A percentile compares a stretch with the other conserved stretches of the same genome.
phyloP scores from a whole-genome alignment of 2,329 filamentous ascomycete species.

The Sporothrix humicola region DNA sequence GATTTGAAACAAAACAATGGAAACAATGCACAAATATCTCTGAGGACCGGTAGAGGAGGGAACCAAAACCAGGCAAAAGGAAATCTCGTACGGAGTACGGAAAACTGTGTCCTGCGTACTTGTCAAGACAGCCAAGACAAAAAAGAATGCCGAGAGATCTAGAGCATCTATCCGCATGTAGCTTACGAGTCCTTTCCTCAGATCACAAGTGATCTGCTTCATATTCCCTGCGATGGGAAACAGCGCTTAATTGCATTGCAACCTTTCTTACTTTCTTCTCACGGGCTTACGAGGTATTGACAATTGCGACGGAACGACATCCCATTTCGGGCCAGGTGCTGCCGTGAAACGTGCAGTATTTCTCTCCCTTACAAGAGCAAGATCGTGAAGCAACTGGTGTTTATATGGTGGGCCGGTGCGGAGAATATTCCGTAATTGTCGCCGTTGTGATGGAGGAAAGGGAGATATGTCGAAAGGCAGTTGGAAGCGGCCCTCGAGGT shows the following conservation, averaged over 20 bases:
- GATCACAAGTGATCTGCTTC: no score
- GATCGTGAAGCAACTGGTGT: background rate
- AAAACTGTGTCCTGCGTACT: background rate
- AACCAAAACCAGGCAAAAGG: background rate
- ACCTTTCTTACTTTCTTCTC: no score
- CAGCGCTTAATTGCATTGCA: no score
- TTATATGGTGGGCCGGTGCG: constrained; percentile 18
- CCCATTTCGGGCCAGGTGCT: constrained; percentile 2
- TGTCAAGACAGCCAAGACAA: background rate
- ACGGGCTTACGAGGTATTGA: no score
- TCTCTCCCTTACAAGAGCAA: background rate
- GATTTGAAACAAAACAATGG: background rate
- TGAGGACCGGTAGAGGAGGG: background rate
- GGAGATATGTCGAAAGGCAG: background rate
- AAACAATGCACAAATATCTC: background rate
- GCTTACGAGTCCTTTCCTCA: background rate
- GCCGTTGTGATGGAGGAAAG: constrained; percentile 3
- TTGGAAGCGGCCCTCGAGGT: background rate
- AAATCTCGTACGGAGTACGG: background rate
- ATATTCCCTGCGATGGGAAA: no score
- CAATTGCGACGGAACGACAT: background rate
- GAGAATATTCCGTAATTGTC: constrained; percentile 9
- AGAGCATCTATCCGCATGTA: background rate
- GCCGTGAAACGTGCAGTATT: constrained; percentile 21
- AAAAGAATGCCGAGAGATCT: constrained; percentile 22